Evolutionary conservation across 2,329 filamentous ascomycete species (phyloP).

Genomic region (Trichoderma breve): DNA sequence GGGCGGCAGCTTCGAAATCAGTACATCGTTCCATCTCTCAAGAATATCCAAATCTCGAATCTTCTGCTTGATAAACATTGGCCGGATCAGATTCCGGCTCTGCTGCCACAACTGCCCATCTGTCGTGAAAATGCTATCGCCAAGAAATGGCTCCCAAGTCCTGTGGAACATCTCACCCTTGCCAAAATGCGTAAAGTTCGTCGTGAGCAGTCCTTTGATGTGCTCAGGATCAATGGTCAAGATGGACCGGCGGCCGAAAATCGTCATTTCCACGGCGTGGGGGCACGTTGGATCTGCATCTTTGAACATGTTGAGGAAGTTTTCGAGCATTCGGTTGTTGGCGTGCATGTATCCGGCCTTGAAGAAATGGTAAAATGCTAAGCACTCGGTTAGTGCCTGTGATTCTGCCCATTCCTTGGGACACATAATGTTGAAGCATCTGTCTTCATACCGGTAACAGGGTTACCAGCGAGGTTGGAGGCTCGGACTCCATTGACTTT

Average conservation of each 20-base stretch:
- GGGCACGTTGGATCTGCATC: slow-evolving; percentile 1
- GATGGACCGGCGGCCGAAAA: slow-evolving; percentile 59
- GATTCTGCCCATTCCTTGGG: neutral
- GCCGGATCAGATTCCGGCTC: slow-evolving; percentile 74
- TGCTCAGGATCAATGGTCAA: slow-evolving; percentile 84
- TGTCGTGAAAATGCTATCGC: slow-evolving; percentile 74
- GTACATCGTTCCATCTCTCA: slow-evolving; percentile 43
- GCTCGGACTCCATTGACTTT: slow-evolving; percentile 13
- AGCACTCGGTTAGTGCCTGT: neutral
- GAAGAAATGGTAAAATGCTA: slow-evolving; percentile 9
- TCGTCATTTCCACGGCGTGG: slow-evolving; percentile 49
- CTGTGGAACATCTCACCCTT: slow-evolving; percentile 73
- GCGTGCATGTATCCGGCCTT: slow-evolving; percentile 29
- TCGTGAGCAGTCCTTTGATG: slow-evolving; percentile 85
- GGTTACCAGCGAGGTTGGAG: neutral
- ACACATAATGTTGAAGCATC: neutral
- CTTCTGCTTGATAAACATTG: slow-evolving; percentile 82
- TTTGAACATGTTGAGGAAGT: slow-evolving; percentile 20
- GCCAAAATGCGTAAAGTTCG: slow-evolving; percentile 80
- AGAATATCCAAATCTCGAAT: slow-evolving; percentile 79
- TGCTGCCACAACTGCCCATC: slow-evolving; percentile 77
- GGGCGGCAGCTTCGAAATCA: slow-evolving; percentile 25
- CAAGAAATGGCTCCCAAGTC: slow-evolving; percentile 74
- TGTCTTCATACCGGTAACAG: neutral
- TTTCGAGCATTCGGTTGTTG: slow-evolving; percentile 24